Evolutionary conservation across 306 rosid species (phyloP).

Genomic region (Luffa aegyptiaca): DNA sequence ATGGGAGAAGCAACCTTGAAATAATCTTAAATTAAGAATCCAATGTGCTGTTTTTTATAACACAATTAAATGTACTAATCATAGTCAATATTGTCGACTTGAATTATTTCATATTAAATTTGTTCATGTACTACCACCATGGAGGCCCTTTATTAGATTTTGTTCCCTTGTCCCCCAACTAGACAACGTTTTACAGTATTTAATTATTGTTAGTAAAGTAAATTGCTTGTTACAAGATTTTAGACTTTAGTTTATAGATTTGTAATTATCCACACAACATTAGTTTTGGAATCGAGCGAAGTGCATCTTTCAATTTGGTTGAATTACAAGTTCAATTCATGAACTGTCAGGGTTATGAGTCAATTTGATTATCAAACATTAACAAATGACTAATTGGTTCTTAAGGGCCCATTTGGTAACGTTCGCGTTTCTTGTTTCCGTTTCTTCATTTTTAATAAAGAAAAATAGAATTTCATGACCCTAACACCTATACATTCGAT

Average conservation of each 20-base stretch:
- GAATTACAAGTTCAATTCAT: too few relatives aligned
- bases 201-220: background rate
- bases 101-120: background rate
- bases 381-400: too few relatives aligned
- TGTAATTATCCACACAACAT: background rate
- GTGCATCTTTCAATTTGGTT: too few relatives aligned
- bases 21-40: background rate
- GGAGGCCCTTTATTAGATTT: background rate
- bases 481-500: too few relatives aligned
- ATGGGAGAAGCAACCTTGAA: background rate
- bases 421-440: too few relatives aligned
- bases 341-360: too few relatives aligned
- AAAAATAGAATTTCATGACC: too few relatives aligned
- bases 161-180: background rate
- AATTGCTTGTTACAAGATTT: background rate
- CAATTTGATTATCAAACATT: too few relatives aligned
- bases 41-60: background rate
- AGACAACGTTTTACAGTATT: background rate
- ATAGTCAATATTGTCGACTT: conserved; percentile 5
- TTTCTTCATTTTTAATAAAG: too few relatives aligned
- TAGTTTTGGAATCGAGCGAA: background rate
- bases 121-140: background rate
- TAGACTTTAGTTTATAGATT: background rate
- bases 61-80: background rate
- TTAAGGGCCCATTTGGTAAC: too few relatives aligned